Percentiles rank a stretch among this genome's conserved stretches.
Evolutionary conservation across 2,329 filamentous ascomycete species (phyloP).

Genomic region (Bipolaris cookei): DNA sequence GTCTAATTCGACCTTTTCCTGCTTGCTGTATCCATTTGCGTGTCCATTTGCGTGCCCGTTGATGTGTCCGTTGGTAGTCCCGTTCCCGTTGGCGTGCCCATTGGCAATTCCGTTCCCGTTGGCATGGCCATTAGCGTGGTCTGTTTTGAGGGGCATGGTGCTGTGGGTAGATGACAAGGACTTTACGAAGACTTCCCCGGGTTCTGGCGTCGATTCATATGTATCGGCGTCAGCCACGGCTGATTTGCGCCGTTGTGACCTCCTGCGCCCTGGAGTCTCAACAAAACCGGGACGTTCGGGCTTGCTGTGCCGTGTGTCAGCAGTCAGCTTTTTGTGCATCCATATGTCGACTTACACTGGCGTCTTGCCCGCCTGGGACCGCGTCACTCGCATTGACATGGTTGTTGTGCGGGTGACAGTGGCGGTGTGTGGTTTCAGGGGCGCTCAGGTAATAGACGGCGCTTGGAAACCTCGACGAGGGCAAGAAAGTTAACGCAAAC

Average conservation of each 20-base stretch:
- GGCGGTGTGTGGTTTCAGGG: slow-evolving; percentile 25
- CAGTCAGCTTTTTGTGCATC: slow-evolving; percentile 7
- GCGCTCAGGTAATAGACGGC: background rate
- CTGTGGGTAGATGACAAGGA: slow-evolving; percentile 4
- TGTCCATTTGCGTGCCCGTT: slow-evolving; percentile 37
- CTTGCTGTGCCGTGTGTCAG: slow-evolving; percentile 45
- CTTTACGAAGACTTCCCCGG: slow-evolving; percentile 31
- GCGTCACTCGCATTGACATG: slow-evolving; percentile 53
- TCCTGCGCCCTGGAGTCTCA: slow-evolving; percentile 56
- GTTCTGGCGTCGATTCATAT: slow-evolving; percentile 47
- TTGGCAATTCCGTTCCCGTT: slow-evolving; percentile 43
- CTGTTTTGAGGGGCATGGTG: slow-evolving; percentile 31
- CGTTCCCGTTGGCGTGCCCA: slow-evolving; percentile 40
- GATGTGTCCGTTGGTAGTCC: slow-evolving; percentile 27
- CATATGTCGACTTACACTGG: slow-evolving; percentile 49
- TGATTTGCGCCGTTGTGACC: slow-evolving; percentile 54
- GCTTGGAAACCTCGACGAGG: background rate
- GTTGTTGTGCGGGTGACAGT: slow-evolving; percentile 15
- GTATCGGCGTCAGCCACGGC: slow-evolving; percentile 31
- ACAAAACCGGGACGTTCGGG: slow-evolving; percentile 55
- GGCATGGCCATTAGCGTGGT: slow-evolving; percentile 35
- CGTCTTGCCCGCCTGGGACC: slow-evolving; percentile 57
- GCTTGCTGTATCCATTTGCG: slow-evolving; percentile 43
- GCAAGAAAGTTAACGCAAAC: slow-evolving; percentile 1
- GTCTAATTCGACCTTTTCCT: slow-evolving; percentile 15